Conservation (phyloP, 1,139 yeast genomes). For the Ogataea hybrid region DNA sequence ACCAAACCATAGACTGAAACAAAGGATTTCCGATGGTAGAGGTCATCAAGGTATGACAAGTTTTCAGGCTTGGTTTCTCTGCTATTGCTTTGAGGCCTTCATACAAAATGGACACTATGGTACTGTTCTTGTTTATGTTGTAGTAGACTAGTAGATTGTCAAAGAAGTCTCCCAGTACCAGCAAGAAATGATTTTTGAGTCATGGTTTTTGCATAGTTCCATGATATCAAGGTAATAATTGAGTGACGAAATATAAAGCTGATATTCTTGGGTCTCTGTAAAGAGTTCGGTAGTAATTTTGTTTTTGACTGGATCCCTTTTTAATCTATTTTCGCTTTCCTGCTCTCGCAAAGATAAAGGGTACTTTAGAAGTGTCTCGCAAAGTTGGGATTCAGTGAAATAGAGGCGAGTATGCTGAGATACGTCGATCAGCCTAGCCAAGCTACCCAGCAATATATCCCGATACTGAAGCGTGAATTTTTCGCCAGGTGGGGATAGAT, state of each 20-base stretch:
- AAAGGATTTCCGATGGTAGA: constrained; percentile 8
- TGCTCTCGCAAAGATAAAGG: constrained; percentile 12
- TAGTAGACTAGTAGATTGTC: constrained; percentile 10
- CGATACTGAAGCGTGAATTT: constrained; percentile 7
- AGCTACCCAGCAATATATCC: constrained; percentile 8
- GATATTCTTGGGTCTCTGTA: constrained; percentile 12
- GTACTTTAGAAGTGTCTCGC: constrained; percentile 12
- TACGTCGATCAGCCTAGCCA: constrained; percentile 12
- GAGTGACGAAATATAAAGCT: constrained; percentile 10
- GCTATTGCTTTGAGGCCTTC: constrained; percentile 16
- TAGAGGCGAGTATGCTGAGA: constrained; percentile 9
- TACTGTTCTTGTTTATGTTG: constrained; percentile 9
- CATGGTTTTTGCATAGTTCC: constrained; percentile 7
- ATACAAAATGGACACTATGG: constrained; percentile 13
- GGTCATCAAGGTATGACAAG: constrained; percentile 4
- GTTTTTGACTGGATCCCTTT: constrained; percentile 14
- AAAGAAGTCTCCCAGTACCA: constrained; percentile 13
- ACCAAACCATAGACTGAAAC: constrained; percentile 18
- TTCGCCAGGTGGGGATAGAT: constrained; percentile 6
- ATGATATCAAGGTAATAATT: constrained; percentile 12
- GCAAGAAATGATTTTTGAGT: constrained; percentile 12
- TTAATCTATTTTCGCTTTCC: constrained; percentile 9
- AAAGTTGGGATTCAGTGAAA: constrained; percentile 13
- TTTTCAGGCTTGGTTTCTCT: constrained; percentile 1
- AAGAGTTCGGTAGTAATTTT: constrained; percentile 17